Evolutionary conservation across 176 grass and related monocot species (phyloP).

Genomic region (Zoysia japonica): DNA sequence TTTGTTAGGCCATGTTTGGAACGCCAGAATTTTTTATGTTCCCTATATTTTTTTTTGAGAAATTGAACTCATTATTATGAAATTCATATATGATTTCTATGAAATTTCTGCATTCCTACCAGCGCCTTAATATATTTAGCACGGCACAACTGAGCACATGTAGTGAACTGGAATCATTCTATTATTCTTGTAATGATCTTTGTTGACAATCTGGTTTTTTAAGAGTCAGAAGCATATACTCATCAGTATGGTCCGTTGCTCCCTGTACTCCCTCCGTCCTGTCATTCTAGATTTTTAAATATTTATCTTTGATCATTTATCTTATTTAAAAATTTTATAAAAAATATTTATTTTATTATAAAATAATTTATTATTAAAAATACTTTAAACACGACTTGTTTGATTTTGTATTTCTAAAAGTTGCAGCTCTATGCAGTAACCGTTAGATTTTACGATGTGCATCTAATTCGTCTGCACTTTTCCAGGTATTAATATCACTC

Average conservation of each 20-base stretch:
- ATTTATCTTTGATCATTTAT: too few species aligned
- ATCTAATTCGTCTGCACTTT: background rate
- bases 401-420: background rate
- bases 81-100: too few species aligned
- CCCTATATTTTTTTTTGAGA: too few species aligned
- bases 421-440: background rate
- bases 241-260: background rate
- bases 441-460: background rate
- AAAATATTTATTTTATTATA: too few species aligned
- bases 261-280: background rate
- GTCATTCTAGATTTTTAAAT: too few species aligned
- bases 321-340: too few species aligned
- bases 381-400: too few species aligned
- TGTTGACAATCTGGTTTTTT: background rate
- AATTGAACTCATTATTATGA: too few species aligned
- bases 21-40: too few species aligned
- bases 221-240: background rate
- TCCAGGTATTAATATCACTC: background rate
- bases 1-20: background rate
- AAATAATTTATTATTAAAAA: too few species aligned
- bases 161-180: background rate
- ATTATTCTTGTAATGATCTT: background rate
- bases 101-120: too few species aligned
- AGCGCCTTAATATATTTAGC: background rate
- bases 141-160: background rate